Conservation (phyloP, 495 filamentous ascomycete species). For the Margaritispora aquatica region DNA sequence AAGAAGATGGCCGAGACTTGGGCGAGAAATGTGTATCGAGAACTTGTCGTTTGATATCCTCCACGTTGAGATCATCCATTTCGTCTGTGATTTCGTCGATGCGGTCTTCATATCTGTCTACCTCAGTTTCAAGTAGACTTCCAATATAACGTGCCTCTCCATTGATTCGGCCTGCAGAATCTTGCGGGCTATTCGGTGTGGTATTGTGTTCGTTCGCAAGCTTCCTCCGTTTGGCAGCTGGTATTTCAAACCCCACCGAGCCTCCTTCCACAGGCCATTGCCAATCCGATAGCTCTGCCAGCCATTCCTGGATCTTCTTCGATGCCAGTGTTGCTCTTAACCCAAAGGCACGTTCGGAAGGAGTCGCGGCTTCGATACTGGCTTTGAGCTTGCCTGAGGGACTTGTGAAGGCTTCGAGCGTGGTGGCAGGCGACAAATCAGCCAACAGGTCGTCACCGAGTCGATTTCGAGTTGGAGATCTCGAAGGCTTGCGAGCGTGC, state of each 20-base stretch:
- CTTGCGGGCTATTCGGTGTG: neutral
- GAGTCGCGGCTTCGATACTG: slow-evolving; percentile 61
- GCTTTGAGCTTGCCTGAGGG: slow-evolving; percentile 50
- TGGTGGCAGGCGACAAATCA: slow-evolving; percentile 49
- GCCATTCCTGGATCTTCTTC: slow-evolving; percentile 69
- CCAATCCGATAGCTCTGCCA: slow-evolving; percentile 70
- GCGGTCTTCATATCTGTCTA: slow-evolving; percentile 62
- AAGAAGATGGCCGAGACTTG: slow-evolving; percentile 45
- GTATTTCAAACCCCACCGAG: slow-evolving; percentile 42
- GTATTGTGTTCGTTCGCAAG: slow-evolving; percentile 2
- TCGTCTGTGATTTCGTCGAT: slow-evolving; percentile 71
- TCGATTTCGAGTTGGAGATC: slow-evolving; percentile 26
- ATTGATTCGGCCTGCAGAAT: neutral
- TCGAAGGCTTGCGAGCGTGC: slow-evolving; percentile 17
- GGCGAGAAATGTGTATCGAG: slow-evolving; percentile 66
- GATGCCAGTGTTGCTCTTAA: slow-evolving; percentile 68
- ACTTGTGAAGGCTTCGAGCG: slow-evolving; percentile 44
- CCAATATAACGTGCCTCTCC: slow-evolving; percentile 49
- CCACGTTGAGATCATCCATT: slow-evolving; percentile 75
- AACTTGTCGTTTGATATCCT: slow-evolving; percentile 87
- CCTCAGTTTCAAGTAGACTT: slow-evolving; percentile 53
- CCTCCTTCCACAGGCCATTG: slow-evolving; percentile 54
- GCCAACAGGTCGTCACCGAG: slow-evolving; percentile 42
- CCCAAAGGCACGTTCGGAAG: slow-evolving; percentile 63
- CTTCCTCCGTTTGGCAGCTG: slow-evolving; percentile 34